phyloP scores from a whole-genome alignment of 805 yeast genomes.

The Candida dajiaensis region DNA sequence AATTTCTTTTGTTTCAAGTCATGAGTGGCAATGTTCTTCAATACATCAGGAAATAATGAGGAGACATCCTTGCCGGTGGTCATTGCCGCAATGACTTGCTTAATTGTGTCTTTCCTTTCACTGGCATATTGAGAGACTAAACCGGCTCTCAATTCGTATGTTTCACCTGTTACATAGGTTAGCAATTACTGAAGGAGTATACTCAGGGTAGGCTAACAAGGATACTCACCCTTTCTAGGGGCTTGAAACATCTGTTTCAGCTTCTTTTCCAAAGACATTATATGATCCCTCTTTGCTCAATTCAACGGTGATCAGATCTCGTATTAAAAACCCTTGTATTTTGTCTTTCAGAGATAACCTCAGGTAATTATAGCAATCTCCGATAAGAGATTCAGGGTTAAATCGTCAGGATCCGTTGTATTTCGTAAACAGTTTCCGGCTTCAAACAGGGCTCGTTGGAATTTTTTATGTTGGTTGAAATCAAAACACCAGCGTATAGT shows the following conservation, averaged over 20 bases:
- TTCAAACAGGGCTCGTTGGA: background rate
- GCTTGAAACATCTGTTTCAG: constrained; percentile 51
- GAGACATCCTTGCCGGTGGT: constrained; percentile 96
- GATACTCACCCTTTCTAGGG: constrained; percentile 44
- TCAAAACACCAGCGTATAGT: background rate
- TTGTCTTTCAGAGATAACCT: background rate
- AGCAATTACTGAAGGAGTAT: constrained; percentile 29
- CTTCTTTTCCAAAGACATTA: constrained; percentile 40
- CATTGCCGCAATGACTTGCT: constrained; percentile 96
- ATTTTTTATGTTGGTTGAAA: background rate
- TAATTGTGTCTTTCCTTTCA: constrained; percentile 95
- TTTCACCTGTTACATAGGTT: constrained; percentile 63
- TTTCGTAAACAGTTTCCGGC: background rate
- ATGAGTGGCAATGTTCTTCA: constrained; percentile 94
- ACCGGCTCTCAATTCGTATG: constrained; percentile 86
- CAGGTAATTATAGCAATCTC: background rate
- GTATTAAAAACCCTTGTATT: background rate
- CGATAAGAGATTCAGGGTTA: too few species aligned
- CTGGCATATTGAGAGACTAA: constrained; percentile 91
- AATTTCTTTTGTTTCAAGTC: constrained; percentile 95
- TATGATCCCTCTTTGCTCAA: background rate
- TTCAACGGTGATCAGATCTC: background rate
- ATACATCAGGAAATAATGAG: constrained; percentile 88
- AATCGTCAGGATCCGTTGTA: background rate
- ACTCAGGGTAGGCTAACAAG: too few species aligned